These are phyloP conservation scores for Ustilago tritici DNA, from an alignment of 1,284 basidiomycete genomes.

Conservation along the genomic window DNA sequence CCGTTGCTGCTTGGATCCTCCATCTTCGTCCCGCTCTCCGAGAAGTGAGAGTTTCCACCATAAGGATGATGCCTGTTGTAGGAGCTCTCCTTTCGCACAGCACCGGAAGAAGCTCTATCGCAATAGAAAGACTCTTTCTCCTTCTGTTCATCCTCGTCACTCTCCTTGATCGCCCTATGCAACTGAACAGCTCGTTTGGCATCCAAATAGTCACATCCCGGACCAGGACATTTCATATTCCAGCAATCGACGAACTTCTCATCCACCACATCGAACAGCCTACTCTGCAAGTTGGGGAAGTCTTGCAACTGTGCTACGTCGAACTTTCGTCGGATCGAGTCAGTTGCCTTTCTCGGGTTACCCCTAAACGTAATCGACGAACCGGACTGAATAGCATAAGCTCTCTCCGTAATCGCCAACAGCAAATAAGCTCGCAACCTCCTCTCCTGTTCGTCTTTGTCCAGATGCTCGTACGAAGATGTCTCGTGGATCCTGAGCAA, in stretches of 20 bases:
- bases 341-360: conserved; percentile 55
- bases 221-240: conserved; percentile 56
- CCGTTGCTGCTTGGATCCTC: conserved; percentile 11
- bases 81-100: conserved; percentile 9
- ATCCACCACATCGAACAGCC: conserved; percentile 54
- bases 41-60: conserved; percentile 3
- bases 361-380: conserved; percentile 56
- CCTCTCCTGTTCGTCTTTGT: conserved; percentile 62
- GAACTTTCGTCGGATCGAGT: conserved; percentile 46
- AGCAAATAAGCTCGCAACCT: conserved; percentile 62
- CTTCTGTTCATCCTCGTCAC: conserved; percentile 44
- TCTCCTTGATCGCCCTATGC: conserved; percentile 51
- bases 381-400: conserved; percentile 59
- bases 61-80: conserved; percentile 28
- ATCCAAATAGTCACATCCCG: conserved; percentile 49
- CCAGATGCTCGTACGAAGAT: conserved; percentile 58
- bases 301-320: conserved; percentile 54
- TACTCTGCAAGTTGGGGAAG: conserved; percentile 53
- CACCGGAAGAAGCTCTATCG: conserved; percentile 12
- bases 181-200: conserved; percentile 48
- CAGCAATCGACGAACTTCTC: conserved; percentile 66
- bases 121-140: conserved; percentile 37
- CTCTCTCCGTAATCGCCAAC: conserved; percentile 65
- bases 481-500: conserved; percentile 62
- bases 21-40: conserved; percentile 5